Conservation (phyloP, 2,329 filamentous ascomycete genomes). For the Stachybotrys chlorohalonatus region DNA sequence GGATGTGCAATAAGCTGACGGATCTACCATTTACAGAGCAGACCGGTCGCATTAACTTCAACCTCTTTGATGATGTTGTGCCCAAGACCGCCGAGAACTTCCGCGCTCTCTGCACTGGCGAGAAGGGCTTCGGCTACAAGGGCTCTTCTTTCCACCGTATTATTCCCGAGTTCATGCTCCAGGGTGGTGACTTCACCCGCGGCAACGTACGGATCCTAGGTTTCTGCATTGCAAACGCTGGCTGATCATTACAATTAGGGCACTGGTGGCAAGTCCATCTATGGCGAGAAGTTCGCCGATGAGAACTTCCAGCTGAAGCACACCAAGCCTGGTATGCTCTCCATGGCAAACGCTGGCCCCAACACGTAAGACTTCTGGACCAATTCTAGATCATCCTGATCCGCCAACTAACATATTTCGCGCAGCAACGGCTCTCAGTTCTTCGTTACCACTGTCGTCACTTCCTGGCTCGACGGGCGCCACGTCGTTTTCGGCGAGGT, state of each 20-base stretch:
- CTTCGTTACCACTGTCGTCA: slow-evolving; percentile 91
- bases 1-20: slow-evolving; percentile 9
- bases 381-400: neutral
- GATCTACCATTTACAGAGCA: slow-evolving; percentile 44
- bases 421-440: slow-evolving; percentile 94
- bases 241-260: slow-evolving; percentile 43
- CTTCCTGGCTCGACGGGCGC: slow-evolving; percentile 74
- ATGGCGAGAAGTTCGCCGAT: slow-evolving; percentile 87
- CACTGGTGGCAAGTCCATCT: slow-evolving; percentile 89
- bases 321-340: slow-evolving; percentile 67
- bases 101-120: slow-evolving; percentile 69
- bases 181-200: slow-evolving; percentile 92
- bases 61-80: slow-evolving; percentile 75
- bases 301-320: slow-evolving; percentile 83
- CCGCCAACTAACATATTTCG: slow-evolving; percentile 21
- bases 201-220: slow-evolving; percentile 59
- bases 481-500: slow-evolving; percentile 84
- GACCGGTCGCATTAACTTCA: slow-evolving; percentile 75
- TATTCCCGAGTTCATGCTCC: slow-evolving; percentile 90
- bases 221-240: neutral
- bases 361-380: slow-evolving; percentile 61
- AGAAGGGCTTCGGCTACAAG: slow-evolving; percentile 77
- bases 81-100: slow-evolving; percentile 87
- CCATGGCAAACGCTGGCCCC: slow-evolving; percentile 91
- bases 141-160: slow-evolving; percentile 86